A percentile compares a stretch with the other conserved stretches of the same genome.
Conservation (phyloP, 345 rosid genomes). For the Erucastrum elatum region DNA sequence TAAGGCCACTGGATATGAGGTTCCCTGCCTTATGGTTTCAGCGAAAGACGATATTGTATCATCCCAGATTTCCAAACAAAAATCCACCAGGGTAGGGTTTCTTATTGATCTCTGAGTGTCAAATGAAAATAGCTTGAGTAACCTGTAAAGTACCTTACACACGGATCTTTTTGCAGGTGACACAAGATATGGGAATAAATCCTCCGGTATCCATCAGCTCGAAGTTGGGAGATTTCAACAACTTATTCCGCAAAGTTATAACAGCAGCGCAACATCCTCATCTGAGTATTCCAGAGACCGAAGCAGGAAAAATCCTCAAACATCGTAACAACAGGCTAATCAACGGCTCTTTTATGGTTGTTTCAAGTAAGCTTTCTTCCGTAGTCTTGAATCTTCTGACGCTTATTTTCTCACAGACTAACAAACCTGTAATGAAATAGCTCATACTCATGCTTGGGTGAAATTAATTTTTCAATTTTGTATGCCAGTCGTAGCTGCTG, state of each 20-base stretch:
- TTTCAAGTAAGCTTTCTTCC: not conserved
- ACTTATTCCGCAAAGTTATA: not conserved
- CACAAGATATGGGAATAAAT: not conserved
- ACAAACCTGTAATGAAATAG: not conserved
- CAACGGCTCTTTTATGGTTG: not conserved
- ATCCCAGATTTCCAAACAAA: not conserved
- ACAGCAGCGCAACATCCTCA: not conserved
- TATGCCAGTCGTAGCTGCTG: not conserved
- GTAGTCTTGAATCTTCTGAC: not conserved
- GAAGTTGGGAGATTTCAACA: not conserved
- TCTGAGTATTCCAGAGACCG: not conserved
- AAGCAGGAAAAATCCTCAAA: not conserved
- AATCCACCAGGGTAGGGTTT: not conserved
- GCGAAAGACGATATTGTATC: not conserved
- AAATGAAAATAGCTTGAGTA: not conserved
- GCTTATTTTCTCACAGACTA: not conserved
- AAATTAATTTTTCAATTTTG: not conserved
- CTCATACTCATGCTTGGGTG: not conserved
- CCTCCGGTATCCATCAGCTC: not conserved
- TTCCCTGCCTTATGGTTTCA: not conserved
- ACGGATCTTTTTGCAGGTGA: not conserved
- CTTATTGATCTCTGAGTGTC: not conserved
- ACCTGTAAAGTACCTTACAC: not conserved
- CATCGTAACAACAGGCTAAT: not conserved
- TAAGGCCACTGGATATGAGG: not conserved